Evolutionary conservation across 495 filamentous ascomycete genomes (phyloP).

Genomic region (Neurospora tetrasperma): DNA sequence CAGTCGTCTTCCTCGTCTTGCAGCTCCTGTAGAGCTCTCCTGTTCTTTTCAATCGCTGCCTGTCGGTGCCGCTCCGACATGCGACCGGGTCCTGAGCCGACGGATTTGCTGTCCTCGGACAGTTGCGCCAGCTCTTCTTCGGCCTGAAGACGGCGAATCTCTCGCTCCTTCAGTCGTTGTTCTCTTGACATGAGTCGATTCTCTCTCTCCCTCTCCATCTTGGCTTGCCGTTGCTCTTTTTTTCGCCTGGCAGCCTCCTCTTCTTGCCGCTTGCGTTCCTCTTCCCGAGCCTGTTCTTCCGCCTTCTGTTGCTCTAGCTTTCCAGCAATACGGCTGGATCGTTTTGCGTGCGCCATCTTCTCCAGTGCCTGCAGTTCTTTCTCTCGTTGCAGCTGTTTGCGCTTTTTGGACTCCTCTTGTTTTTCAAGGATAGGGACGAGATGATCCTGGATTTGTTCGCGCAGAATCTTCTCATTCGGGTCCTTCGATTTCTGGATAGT

Average conservation of each 20-base stretch:
- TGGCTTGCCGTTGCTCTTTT: conserved; percentile 56
- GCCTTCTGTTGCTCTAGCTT: conserved; percentile 69
- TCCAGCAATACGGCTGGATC: conserved; percentile 76
- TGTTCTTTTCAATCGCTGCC: conserved; percentile 64
- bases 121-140: conserved; percentile 74
- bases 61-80: conserved; percentile 70
- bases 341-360: conserved; percentile 83
- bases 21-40: conserved; percentile 62
- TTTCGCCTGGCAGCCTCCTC: conserved; percentile 58
- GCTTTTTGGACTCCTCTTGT: conserved; percentile 63
- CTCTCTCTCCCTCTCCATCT: conserved; percentile 62
- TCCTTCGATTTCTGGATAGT: conserved; percentile 64
- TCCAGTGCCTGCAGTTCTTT: conserved; percentile 72
- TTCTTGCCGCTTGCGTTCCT: conserved; percentile 55
- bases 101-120: conserved; percentile 63
- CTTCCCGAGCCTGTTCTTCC: conserved; percentile 60
- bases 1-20: conserved; percentile 71
- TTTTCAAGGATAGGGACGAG: conserved; percentile 76
- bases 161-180: conserved; percentile 70
- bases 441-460: conserved; percentile 56
- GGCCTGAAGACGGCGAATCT: conserved; percentile 66
- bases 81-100: conserved; percentile 51
- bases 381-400: conserved; percentile 58
- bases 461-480: conserved; percentile 68
- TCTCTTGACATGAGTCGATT: conserved; percentile 77